Percentiles rank a stretch among this genome's conserved stretches.
Conservation (phyloP, 352 stramenopile species). For the Blastocystis sp. region DNA sequence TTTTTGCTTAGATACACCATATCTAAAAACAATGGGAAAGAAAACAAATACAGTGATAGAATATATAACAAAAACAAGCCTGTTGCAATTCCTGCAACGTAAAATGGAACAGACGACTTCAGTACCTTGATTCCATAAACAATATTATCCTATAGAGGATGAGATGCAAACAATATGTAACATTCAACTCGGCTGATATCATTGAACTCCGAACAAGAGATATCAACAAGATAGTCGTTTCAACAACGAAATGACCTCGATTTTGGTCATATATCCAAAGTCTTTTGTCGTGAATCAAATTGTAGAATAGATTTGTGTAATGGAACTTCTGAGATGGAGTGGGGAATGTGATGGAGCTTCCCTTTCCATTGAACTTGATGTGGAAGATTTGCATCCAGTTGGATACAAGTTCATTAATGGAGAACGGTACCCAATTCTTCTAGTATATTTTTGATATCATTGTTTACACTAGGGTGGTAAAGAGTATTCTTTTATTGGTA, state of each 20-base stretch:
- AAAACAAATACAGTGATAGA: neutral
- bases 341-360: neutral
- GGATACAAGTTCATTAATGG: neutral
- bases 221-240: no score
- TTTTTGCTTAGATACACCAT: neutral
- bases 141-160: neutral
- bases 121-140: neutral
- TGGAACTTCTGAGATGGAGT: no score
- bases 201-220: no score
- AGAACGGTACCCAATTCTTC: neutral
- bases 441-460: neutral
- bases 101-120: neutral
- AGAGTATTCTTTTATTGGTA: neutral
- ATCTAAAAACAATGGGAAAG: no score
- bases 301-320: no score
- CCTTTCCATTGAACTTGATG: slow-evolving; percentile 1
- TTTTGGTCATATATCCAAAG: no score
- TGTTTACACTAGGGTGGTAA: neutral
- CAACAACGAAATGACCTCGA: no score
- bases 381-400: neutral
- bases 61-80: neutral
- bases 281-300: no score
- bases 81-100: neutral
- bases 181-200: no score
- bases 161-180: no score